These are phyloP conservation scores for Serendipita sp. DNA, from an alignment of 768 basidiomycete species.

Conservation along the genomic window DNA sequence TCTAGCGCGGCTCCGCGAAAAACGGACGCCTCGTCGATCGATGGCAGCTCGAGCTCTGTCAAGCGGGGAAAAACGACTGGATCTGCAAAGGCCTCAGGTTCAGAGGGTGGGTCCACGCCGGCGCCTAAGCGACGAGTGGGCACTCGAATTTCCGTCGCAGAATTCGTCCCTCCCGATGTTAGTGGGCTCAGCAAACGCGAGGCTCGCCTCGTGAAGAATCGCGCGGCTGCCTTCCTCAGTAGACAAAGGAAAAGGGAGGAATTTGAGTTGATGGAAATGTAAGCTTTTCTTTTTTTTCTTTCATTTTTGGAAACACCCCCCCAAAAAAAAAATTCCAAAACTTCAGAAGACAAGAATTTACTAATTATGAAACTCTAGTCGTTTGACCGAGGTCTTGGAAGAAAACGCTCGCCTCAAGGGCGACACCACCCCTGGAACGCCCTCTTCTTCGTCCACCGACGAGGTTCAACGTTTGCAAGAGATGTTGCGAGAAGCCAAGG, in stretches of 20 bases:
- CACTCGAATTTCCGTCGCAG: constrained; percentile 46
- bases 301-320: constrained; percentile 6
- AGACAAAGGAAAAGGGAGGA: constrained; percentile 85
- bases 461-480: neutral
- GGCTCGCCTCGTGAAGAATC: constrained; percentile 81
- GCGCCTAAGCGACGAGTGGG: constrained; percentile 28
- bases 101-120: neutral
- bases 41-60: neutral
- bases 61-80: neutral
- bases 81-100: neutral
- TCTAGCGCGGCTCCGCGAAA: neutral
- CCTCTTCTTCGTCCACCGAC: neutral
- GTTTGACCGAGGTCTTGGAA: constrained; percentile 67
- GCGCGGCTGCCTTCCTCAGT: constrained; percentile 81
- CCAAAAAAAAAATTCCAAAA: too few species aligned
- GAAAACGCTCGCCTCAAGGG: constrained; percentile 52
- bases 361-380: constrained; percentile 29
- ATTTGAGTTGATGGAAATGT: constrained; percentile 84
- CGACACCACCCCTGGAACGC: neutral
- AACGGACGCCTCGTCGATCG: neutral
- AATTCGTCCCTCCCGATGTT: constrained; percentile 80
- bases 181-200: constrained; percentile 79
- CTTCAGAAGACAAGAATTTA: neutral
- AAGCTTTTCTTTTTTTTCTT: constrained; percentile 19
- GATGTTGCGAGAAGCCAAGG: neutral